phyloP scores from a whole-genome alignment of 2,329 filamentous ascomycete species.

The Nemania sp. region DNA sequence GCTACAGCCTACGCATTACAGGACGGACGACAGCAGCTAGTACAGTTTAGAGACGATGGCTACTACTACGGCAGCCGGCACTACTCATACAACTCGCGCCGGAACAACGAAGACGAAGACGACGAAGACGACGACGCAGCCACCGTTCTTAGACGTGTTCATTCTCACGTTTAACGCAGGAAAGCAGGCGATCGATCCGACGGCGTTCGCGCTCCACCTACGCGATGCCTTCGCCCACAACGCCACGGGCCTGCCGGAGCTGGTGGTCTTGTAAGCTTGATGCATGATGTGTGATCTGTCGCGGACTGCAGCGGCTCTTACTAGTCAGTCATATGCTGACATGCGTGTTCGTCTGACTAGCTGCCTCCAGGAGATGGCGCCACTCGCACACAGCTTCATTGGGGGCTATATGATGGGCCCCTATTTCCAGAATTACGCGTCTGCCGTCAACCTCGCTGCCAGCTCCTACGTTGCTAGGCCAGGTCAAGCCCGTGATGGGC shows the following conservation, averaged over 20 bases:
- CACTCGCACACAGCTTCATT: slow-evolving; percentile 81
- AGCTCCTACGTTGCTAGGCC: slow-evolving; percentile 41
- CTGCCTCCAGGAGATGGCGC: slow-evolving; percentile 90
- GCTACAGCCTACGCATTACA: too few relatives aligned
- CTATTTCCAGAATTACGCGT: slow-evolving; percentile 72
- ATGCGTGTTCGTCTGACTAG: slow-evolving; percentile 44
- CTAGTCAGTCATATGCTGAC: neutral
- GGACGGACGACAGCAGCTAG: too few relatives aligned
- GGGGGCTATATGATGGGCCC: slow-evolving; percentile 77
- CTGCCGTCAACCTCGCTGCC: slow-evolving; percentile 72
- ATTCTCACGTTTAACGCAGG: slow-evolving; percentile 91
- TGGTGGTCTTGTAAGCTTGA: slow-evolving; percentile 58
- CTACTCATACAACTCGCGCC: neutral
- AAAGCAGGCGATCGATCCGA: slow-evolving; percentile 68
- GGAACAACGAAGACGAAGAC: neutral
- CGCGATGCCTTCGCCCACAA: slow-evolving; percentile 60
- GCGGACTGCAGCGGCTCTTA: too few relatives aligned
- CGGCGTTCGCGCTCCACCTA: slow-evolving; percentile 72
- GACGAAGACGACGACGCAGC: neutral
- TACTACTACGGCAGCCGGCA: neutral
- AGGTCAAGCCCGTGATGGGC: slow-evolving; percentile 14
- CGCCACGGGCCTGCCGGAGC: slow-evolving; percentile 51
- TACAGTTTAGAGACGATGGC: neutral
- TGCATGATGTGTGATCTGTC: too few relatives aligned
- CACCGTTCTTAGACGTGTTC: slow-evolving; percentile 63